Evolutionary conservation across 1,139 yeast species (phyloP), one percentile per base, ranked within the genome.

Genomic region (Yamadazyma oceani): DNA sequence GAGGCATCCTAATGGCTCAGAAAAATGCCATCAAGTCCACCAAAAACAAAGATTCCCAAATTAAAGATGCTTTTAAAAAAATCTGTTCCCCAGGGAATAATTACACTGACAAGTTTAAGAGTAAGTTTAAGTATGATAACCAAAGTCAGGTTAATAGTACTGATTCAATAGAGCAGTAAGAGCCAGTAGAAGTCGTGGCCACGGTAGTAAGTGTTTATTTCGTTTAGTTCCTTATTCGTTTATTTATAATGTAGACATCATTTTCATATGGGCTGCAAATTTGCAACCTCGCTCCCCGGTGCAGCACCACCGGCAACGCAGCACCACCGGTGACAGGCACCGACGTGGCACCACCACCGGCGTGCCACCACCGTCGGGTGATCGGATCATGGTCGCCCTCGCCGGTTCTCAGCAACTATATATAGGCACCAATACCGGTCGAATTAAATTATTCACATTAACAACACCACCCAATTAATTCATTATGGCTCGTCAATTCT

Each of bases 401-500:
- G 17, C 13, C 16, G 16, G 14, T 16, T 12, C 5, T 19, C 8
- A 19, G 8, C 8, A 6, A 5, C 9, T 27, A 27, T 27, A 29
- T 17, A 29, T 8, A 27, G 21, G 5, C 21, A 19, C 5, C 21
- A 6, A 19, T n/a, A n/a, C n/a, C n/a, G n/a, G n/a, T n/a, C n/a
- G n/a, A n/a, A n/a, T n/a, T n/a, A n/a, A n/a, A n/a, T n/a, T n/a
- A n/a, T n/a, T n/a, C n/a, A n/a, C n/a, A n/a, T n/a, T n/a, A n/a
- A n/a, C n/a, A n/a, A 31, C n/a, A 15, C n/a, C 25, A 29, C 19
- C 17, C n/a, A 27, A 21, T 13, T 16, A 19, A 21, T 62, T 76
- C 8, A 73, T 79, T 45, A 63, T 63, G 96, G 81, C 95, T 66
- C 89, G 98, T 77, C 85, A 82, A 73, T 90, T 90, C 77, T 89